Evolutionary conservation across 495 filamentous ascomycete species (phyloP), one percentile per base, ranked within the genome.

Genomic region (Aspergillus leporis): DNA sequence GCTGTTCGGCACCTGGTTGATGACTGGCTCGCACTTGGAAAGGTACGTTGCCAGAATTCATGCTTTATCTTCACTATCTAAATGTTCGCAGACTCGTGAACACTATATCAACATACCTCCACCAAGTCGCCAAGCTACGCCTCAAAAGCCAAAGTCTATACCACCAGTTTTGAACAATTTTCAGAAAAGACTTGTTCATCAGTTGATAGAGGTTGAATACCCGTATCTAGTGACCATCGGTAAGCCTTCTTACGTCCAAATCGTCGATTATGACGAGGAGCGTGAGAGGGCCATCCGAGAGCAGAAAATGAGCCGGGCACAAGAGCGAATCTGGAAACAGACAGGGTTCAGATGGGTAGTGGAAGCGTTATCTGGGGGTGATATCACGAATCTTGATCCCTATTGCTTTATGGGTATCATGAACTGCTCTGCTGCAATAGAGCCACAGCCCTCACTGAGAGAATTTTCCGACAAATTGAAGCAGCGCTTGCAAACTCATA

Each of bases 301-400:
- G 18, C 71, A 68, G 32, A 70, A 67, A 43, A 62, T 76, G 36
- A 64, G 68, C 13, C 63, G 66, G 38, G 67, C 75, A 12, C 74
- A 82, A 40, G 67, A 75, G 31, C 72, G 70, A 9, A 72, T 87
- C 14, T 62, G 66, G 28, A 72, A 72, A 22, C 73, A 81, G 54
- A 81, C 79, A 57, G 90, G 89, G 12, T 82, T 92, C 49, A 75
- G 87, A 45, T 90, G 87, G 79, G 61, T 93, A 10, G 76, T 88
- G 51, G 90, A 94, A 55, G 88, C 87, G 28, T 61, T 93, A 18
- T 66, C 76, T 14, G 84, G 85, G 10, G 82, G 83, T 14, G 74
- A 86, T 62, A 70, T 91, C 25, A 67, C 77, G 1, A 60, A 66
- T 28, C 71, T 91, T 5, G 72, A 80, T 14, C 66, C 74, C 18